A percentile compares a stretch with the other conserved stretches of the same genome.
phyloP scores from a whole-genome alignment of 2,329 filamentous ascomycete species.

The Aspergillus tanneri region DNA sequence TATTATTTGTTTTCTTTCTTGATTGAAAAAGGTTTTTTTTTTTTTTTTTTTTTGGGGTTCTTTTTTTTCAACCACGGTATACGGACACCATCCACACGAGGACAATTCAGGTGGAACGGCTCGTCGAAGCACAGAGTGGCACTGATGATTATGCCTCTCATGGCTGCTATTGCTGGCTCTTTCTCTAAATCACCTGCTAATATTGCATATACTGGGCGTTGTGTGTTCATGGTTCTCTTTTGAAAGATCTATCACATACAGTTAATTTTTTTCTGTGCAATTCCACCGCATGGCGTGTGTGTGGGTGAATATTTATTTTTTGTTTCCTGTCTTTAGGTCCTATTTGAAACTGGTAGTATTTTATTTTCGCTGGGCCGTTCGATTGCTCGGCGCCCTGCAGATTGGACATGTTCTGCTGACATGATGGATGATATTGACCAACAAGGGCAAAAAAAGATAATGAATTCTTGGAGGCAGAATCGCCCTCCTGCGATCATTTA shows the following conservation, averaged over 20 bases:
- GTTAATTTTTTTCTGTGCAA: not conserved
- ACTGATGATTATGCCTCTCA: not conserved
- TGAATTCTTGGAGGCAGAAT: not conserved
- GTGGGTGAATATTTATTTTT: not conserved
- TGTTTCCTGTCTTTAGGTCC: not conserved
- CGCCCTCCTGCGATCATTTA: not conserved
- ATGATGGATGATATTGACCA: not conserved
- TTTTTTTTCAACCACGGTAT: not conserved
- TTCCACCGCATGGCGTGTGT: not conserved
- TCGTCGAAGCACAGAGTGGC: not conserved
- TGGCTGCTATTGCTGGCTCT: not conserved
- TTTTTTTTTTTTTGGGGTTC: not conserved
- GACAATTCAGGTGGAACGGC: not conserved
- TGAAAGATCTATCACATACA: slow-evolving; percentile 1
- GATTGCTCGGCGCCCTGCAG: too few species aligned
- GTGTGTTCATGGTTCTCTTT: slow-evolving; percentile 10
- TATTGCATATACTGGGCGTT: slow-evolving; percentile 24
- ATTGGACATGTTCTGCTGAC: not conserved
- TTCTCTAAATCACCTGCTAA: not conserved
- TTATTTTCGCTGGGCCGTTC: too few species aligned
- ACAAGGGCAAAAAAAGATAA: not conserved
- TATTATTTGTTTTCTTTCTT: not conserved
- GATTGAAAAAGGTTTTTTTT: too few species aligned
- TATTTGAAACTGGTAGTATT: not conserved
- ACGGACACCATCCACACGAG: not conserved